These are phyloP conservation scores for Amanita muscaria DNA, from an alignment of 768 basidiomycete species.

Conservation along the genomic window DNA sequence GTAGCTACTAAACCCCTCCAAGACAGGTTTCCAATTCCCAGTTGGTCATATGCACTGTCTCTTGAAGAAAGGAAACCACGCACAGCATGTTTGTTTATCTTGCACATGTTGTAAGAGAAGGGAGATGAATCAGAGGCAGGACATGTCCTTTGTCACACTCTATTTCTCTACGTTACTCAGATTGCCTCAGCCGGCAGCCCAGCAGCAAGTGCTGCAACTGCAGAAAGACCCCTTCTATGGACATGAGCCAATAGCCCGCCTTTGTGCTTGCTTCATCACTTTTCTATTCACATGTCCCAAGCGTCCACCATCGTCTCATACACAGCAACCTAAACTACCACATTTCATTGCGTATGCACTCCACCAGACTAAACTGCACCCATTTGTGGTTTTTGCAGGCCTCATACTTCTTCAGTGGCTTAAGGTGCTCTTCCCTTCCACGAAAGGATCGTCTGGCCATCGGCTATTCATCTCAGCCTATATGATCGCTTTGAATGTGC, in stretches of 20 bases:
- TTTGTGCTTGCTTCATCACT: slow-evolving; percentile 74
- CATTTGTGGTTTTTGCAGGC: slow-evolving; percentile 62
- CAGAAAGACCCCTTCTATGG: slow-evolving; percentile 58
- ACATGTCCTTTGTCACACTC: not conserved
- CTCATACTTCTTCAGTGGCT: slow-evolving; percentile 67
- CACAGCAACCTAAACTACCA: slow-evolving; percentile 55
- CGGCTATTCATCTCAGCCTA: slow-evolving; percentile 86
- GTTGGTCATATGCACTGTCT: too few species aligned
- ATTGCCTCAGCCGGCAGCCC: slow-evolving; percentile 7
- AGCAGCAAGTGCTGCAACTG: slow-evolving; percentile 18
- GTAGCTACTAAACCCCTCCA: too few species aligned
- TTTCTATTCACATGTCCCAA: slow-evolving; percentile 85
- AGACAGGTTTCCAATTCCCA: too few species aligned
- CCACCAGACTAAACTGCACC: slow-evolving; percentile 70
- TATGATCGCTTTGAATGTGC: slow-evolving; percentile 89
- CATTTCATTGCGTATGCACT: slow-evolving; percentile 84
- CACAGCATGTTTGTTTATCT: too few species aligned
- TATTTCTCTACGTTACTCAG: slow-evolving; percentile 6
- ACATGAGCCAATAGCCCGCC: slow-evolving; percentile 60
- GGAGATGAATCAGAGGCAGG: too few species aligned
- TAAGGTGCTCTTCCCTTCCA: slow-evolving; percentile 88
- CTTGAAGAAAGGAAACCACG: too few species aligned
- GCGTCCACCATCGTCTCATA: slow-evolving; percentile 49
- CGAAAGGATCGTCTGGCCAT: slow-evolving; percentile 84
- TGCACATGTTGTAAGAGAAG: too few species aligned